Conservation (phyloP, 192 early-diverging fungal genomes). For the Backusella luteola region DNA sequence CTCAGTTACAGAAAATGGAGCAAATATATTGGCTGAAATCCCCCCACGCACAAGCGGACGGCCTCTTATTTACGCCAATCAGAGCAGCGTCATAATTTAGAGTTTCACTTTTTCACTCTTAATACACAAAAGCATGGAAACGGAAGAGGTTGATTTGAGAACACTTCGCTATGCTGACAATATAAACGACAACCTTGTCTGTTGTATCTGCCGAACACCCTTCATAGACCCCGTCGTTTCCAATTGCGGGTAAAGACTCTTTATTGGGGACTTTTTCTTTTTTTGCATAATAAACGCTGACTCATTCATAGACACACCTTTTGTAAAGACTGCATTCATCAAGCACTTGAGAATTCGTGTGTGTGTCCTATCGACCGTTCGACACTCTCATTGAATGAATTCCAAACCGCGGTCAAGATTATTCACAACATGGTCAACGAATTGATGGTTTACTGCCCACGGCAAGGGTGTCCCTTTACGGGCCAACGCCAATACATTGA, state of each 20-base stretch:
- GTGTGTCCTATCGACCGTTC: constrained; percentile 64
- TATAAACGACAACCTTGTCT: constrained; percentile 42
- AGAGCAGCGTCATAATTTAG: background rate
- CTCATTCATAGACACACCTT: constrained; percentile 58
- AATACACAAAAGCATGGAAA: background rate
- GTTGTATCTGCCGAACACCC: constrained; percentile 46
- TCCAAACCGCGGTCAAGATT: constrained; percentile 57
- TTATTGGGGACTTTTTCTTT: background rate
- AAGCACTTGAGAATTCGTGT: constrained; percentile 43
- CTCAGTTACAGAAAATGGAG: too few relatives aligned
- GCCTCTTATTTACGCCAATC: too few relatives aligned
- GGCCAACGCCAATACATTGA: constrained; percentile 58
- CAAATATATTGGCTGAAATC: too few relatives aligned
- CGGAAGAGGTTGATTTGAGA: constrained; percentile 16
- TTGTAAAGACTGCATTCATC: constrained; percentile 57
- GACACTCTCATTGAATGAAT: constrained; percentile 31
- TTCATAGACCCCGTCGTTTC: constrained; percentile 46
- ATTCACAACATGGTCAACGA: constrained; percentile 68
- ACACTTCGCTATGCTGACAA: constrained; percentile 16
- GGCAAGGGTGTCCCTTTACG: constrained; percentile 53
- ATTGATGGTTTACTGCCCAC: constrained; percentile 57
- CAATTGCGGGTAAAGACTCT: constrained; percentile 36
- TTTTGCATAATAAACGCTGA: background rate
- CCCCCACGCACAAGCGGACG: too few relatives aligned
- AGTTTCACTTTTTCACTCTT: background rate